A percentile compares a stretch with the other conserved stretches of the same genome.
These are phyloP conservation scores for Metschnikowia cerradonensis DNA, from an alignment of 805 yeast species.

Conservation along the genomic window DNA sequence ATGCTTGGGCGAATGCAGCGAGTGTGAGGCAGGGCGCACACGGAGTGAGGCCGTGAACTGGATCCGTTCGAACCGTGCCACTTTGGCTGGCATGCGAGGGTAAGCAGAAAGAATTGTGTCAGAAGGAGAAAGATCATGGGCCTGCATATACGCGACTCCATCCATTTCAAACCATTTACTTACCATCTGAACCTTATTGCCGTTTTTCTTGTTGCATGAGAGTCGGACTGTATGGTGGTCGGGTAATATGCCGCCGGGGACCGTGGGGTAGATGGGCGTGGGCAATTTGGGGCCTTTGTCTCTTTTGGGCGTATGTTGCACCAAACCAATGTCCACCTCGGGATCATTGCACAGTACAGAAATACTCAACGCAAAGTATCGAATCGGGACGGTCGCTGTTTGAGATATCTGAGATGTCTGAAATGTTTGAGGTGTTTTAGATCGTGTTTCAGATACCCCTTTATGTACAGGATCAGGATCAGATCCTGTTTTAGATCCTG, in stretches of 20 bases:
- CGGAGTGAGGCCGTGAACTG: conserved; percentile 55
- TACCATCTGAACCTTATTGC: conserved; percentile 44
- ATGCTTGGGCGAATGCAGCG: conserved; percentile 25
- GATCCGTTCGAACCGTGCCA: conserved; percentile 64
- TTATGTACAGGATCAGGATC: no score
- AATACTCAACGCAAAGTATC: conserved; percentile 34
- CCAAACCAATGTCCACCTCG: conserved; percentile 41
- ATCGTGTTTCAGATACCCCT: no score
- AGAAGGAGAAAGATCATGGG: not conserved
- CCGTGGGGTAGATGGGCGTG: conserved; percentile 55
- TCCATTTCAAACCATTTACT: conserved; percentile 50
- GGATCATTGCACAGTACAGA: conserved; percentile 50
- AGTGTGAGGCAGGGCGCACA: conserved; percentile 29
- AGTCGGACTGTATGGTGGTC: conserved; percentile 53
- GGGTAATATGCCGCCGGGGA: conserved; percentile 55
- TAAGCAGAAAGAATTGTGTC: conserved; percentile 7
- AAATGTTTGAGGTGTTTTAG: no score
- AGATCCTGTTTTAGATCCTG: no score
- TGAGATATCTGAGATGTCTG: no score
- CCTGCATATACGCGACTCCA: conserved; percentile 1
- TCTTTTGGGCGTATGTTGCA: conserved; percentile 71
- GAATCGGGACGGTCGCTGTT: not conserved
- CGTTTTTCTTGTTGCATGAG: conserved; percentile 58
- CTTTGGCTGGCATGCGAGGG: conserved; percentile 30
- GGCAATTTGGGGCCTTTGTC: conserved; percentile 66